These are phyloP conservation scores for Asterochloris sp. DNA, from an alignment of 139 green algal genomes.

Conservation along the genomic window DNA sequence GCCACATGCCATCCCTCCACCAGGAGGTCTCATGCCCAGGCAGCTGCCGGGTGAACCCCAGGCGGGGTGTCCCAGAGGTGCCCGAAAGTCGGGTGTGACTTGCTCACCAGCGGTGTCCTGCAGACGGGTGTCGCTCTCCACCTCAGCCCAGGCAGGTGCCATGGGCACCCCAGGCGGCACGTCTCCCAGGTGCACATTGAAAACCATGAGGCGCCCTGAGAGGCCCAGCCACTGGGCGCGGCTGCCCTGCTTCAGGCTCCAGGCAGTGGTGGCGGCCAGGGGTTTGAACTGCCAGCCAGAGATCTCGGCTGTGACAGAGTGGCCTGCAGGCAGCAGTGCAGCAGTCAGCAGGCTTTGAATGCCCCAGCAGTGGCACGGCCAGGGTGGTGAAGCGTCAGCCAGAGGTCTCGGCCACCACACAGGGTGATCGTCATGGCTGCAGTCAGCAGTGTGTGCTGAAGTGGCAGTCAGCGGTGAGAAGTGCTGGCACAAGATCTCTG, in stretches of 20 bases:
- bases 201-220: conserved; percentile 5
- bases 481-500: too few relatives aligned
- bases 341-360: background rate
- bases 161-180: too few relatives aligned
- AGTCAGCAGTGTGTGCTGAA: background rate
- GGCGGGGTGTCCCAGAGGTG: too few relatives aligned
- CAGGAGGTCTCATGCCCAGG: too few relatives aligned
- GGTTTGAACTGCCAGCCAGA: conserved; percentile 5
- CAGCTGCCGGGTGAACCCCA: too few relatives aligned
- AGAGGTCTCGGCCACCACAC: background rate
- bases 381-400: too few relatives aligned
- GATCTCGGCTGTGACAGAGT: conserved; percentile 6
- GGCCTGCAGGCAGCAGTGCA: background rate
- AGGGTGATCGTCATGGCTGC: background rate
- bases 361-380: background rate
- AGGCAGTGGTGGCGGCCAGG: conserved; percentile 11
- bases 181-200: conserved; percentile 3
- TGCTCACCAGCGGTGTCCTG: too few relatives aligned
- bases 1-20: too few relatives aligned
- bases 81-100: too few relatives aligned
- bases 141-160: too few relatives aligned
- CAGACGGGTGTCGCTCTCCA: too few relatives aligned
- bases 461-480: too few relatives aligned
- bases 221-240: conserved; percentile 19
- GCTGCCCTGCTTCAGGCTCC: conserved; percentile 7